Conservation (phyloP, 2,329 filamentous ascomycete species). For the Paraconiothyrium brasiliense region DNA sequence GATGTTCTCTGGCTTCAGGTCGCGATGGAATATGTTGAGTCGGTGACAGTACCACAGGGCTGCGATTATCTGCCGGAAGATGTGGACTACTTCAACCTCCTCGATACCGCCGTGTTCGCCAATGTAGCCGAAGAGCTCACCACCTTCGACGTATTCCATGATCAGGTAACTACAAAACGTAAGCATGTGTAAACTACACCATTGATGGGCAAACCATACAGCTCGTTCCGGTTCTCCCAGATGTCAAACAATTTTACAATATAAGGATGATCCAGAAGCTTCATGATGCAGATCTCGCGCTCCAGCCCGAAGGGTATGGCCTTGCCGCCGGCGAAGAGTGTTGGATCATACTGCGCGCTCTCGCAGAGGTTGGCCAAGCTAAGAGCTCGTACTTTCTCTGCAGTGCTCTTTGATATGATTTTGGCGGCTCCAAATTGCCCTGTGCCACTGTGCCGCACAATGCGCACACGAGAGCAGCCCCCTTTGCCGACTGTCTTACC, state of each 20-base stretch:
- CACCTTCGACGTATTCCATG: conserved; percentile 87
- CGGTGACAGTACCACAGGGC: conserved; percentile 92
- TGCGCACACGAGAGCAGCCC: conserved; percentile 85
- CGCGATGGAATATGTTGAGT: conserved; percentile 94
- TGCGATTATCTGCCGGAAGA: conserved; percentile 93
- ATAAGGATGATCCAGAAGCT: conserved; percentile 92
- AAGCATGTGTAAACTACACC: conserved; percentile 22
- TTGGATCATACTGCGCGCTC: conserved; percentile 69
- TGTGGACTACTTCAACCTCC: conserved; percentile 81
- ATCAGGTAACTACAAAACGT: conserved; percentile 78
- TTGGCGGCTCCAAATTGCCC: conserved; percentile 90
- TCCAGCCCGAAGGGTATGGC: conserved; percentile 89
- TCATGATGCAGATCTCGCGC: conserved; percentile 95
- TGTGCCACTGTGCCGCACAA: conserved; percentile 82
- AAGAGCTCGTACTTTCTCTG: conserved; percentile 81
- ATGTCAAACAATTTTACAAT: conserved; percentile 96
- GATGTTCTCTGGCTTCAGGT: conserved; percentile 97
- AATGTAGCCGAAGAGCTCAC: conserved; percentile 89
- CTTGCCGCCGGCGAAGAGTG: conserved; percentile 65
- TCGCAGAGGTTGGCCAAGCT: conserved; percentile 85
- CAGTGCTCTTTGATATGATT: conserved; percentile 85
- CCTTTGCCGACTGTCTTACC: conserved; percentile 90
- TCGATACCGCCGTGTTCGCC: conserved; percentile 75
- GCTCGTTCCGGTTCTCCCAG: conserved; percentile 95
- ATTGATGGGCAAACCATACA: conserved; percentile 67